Evolutionary conservation across 495 filamentous ascomycete genomes (phyloP), one percentile per base, ranked within the genome.

Genomic region (Penicillium atrosanguineum): DNA sequence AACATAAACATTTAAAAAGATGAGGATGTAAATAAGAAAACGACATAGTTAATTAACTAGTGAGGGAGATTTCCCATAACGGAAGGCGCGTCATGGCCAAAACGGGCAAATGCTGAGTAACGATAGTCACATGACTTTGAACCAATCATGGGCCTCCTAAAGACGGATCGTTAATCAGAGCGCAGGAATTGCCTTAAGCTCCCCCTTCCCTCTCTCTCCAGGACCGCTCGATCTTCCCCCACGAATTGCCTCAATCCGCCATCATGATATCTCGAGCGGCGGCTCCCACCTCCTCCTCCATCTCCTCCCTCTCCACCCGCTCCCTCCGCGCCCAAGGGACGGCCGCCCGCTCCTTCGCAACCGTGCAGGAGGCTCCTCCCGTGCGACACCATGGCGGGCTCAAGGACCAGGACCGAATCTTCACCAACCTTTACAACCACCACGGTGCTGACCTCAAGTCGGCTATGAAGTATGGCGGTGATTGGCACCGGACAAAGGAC

Each of bases 401-500:
- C 48, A 84, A 82, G 68, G 94, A 98, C 71, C 91, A 97, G 77
- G 94, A 98, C 68, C 84, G 94, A 60, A 98, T 98, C 77, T 98
- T 98, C 76, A 91, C 92, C 74, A 98, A 98, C 75, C 84, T 98
- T 19, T 98, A 97, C 76, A 85, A 87, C 55, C 90, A 94, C 63
- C 91, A 88, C 80, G 89, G 89, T 26, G 79, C 88, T 41, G 92
- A 97, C 76, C 74, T 98, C 50, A 91, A 93, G 79, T 86, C 81
- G 55, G 90, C 94, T n/a, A 90, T 87, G 89, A 96, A 95, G 77
- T 95, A 93, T 80, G 94, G 94, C 61, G 95, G 94, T 62, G 95
- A 98, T 72, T 98, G 94, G 94, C 82, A 98, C 76, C 95, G 93
- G 80, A 98, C 94, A 45, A 98, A 98, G 81, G 94, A 98, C 72